These are phyloP conservation scores for Botrytis porri DNA, from an alignment of 2,329 filamentous ascomycete genomes.

Conservation along the genomic window DNA sequence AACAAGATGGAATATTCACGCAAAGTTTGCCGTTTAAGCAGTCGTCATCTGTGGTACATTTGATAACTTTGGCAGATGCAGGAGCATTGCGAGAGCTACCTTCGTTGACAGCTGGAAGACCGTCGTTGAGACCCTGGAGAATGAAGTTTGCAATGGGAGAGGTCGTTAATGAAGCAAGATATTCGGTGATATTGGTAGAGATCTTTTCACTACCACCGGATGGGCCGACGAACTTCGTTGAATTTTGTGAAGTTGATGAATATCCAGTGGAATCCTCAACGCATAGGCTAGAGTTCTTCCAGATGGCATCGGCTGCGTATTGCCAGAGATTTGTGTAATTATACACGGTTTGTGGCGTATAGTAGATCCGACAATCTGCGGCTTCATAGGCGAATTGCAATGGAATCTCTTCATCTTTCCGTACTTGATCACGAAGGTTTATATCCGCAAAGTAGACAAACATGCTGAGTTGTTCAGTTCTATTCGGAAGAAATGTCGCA, in stretches of 20 bases:
- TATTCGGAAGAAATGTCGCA: slow-evolving; percentile 31
- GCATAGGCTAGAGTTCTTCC: slow-evolving; percentile 40
- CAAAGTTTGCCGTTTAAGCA: slow-evolving; percentile 9
- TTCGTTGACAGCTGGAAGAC: not conserved
- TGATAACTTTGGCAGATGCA: not conserved
- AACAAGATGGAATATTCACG: not conserved
- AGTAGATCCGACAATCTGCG: slow-evolving; percentile 59
- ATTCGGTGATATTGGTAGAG: slow-evolving; percentile 13
- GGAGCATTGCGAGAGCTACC: not conserved
- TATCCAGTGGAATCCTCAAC: slow-evolving; percentile 29
- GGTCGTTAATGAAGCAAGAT: slow-evolving; percentile 3
- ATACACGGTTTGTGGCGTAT: slow-evolving; percentile 50
- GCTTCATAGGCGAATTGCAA: slow-evolving; percentile 60
- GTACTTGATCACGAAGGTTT: slow-evolving; percentile 44
- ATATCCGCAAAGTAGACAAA: slow-evolving; percentile 38
- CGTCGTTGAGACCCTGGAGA: slow-evolving; percentile 8
- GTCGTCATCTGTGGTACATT: not conserved
- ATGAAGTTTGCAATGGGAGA: slow-evolving; percentile 19
- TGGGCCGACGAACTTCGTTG: slow-evolving; percentile 3
- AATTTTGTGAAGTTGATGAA: slow-evolving; percentile 6
- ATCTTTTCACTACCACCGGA: not conserved
- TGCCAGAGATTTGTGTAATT: slow-evolving; percentile 52
- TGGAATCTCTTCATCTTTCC: slow-evolving; percentile 40
- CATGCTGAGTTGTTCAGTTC: slow-evolving; percentile 21
- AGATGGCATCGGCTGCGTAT: slow-evolving; percentile 41